Percentiles rank a stretch among this genome's conserved stretches.
Evolutionary conservation across 768 basidiomycete species (phyloP).

Genomic region (Termitomyces sp.): DNA sequence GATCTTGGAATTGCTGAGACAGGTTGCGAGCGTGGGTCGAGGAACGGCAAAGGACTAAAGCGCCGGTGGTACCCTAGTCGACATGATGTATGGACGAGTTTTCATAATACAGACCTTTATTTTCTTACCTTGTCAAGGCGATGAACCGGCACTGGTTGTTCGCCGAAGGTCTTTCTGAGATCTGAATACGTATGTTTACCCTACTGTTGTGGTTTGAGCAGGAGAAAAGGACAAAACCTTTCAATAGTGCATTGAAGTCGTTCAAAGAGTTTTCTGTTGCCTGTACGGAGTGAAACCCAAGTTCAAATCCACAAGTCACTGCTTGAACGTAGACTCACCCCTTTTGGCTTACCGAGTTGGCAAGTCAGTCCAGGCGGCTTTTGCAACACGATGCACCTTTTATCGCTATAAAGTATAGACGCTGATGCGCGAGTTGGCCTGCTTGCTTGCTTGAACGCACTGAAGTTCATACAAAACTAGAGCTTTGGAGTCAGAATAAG

Average conservation of each 20-base stretch:
- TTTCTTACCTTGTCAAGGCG: slow-evolving; percentile 56
- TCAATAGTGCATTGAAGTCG: slow-evolving; percentile 29
- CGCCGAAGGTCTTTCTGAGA: slow-evolving; percentile 17
- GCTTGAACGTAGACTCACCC: not conserved
- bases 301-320: not conserved
- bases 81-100: not conserved
- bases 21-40: slow-evolving; percentile 37
- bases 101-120: not conserved
- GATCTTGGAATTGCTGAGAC: slow-evolving; percentile 46
- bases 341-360: slow-evolving; percentile 29
- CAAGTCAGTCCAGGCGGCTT: slow-evolving; percentile 57
- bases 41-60: slow-evolving; percentile 49
- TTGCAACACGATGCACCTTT: slow-evolving; percentile 46
- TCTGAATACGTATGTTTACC: slow-evolving; percentile 1
- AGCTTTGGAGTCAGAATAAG: too few species aligned
- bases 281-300: not conserved
- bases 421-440: not conserved
- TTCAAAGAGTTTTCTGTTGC: slow-evolving; percentile 4
- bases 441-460: not conserved
- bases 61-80: slow-evolving; percentile 55
- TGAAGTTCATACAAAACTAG: not conserved
- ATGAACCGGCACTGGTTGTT: slow-evolving; percentile 48
- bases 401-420: slow-evolving; percentile 44
- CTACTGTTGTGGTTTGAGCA: not conserved
- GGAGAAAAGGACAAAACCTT: slow-evolving; percentile 18